Percentiles rank a stretch among this genome's conserved stretches.
These are phyloP conservation scores for Rasamsonia emersonii DNA, from an alignment of 2,329 filamentous ascomycete species.

Conservation along the genomic window DNA sequence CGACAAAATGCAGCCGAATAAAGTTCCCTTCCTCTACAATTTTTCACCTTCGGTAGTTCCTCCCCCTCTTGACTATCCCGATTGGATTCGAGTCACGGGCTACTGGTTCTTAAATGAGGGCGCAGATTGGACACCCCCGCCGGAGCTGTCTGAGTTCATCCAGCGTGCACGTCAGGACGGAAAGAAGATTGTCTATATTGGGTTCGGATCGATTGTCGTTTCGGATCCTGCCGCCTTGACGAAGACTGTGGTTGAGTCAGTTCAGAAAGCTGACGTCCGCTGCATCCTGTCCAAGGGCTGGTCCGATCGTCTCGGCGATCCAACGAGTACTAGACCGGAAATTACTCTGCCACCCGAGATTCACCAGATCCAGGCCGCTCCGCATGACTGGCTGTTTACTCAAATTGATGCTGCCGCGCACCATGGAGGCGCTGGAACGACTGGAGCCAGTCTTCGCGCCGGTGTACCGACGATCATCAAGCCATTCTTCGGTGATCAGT, in stretches of 20 bases:
- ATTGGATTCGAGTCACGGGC: constrained; percentile 94
- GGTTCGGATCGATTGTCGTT: constrained; percentile 93
- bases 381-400: constrained; percentile 92
- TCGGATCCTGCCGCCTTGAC: constrained; percentile 82
- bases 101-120: constrained; percentile 95
- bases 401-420: constrained; percentile 93
- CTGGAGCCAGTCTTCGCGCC: constrained; percentile 81
- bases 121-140: constrained; percentile 61
- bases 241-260: constrained; percentile 84
- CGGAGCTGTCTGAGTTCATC: constrained; percentile 74
- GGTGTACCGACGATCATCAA: constrained; percentile 91
- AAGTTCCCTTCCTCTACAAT: constrained; percentile 97
- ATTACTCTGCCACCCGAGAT: constrained; percentile 71
- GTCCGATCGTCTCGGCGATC: constrained; percentile 70
- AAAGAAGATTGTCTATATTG: constrained; percentile 93
- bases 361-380: constrained; percentile 77
- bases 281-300: constrained; percentile 95
- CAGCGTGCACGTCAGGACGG: constrained; percentile 66
- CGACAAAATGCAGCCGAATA: constrained; percentile 89
- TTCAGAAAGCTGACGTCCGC: constrained; percentile 81
- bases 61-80: constrained; percentile 87
- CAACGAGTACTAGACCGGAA: constrained; percentile 51
- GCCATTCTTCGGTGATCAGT: constrained; percentile 97
- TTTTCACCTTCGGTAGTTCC: constrained; percentile 92
- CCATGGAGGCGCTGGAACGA: constrained; percentile 91